A percentile compares a stretch with the other conserved stretches of the same genome.
Evolutionary conservation across 2,329 filamentous ascomycete genomes (phyloP).

Genomic region (Alternaria rosae): DNA sequence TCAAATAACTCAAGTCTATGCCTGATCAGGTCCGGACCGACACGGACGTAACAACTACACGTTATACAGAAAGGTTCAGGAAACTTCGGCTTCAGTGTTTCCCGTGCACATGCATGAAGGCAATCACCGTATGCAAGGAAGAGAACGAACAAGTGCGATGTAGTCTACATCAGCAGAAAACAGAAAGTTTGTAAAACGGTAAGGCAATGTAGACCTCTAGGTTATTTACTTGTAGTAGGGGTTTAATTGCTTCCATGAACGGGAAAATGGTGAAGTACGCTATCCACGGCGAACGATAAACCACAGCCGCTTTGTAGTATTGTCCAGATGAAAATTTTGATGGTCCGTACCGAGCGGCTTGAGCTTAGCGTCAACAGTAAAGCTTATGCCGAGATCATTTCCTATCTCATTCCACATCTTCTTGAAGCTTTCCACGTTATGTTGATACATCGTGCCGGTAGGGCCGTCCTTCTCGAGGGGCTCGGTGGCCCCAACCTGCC

Average conservation of each 20-base stretch:
- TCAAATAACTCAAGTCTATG: neutral
- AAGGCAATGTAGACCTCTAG: neutral
- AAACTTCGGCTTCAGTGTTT: neutral
- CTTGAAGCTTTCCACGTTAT: conserved; percentile 46
- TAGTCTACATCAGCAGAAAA: neutral
- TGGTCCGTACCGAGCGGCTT: conserved; percentile 13
- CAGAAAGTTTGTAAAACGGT: fast-evolving
- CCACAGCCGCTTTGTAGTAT: conserved; percentile 25
- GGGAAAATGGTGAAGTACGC: neutral
- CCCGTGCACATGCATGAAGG: neutral
- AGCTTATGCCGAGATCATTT: conserved; percentile 35
- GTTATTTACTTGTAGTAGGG: neutral
- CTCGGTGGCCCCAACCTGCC: conserved; percentile 55
- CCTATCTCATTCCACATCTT: conserved; percentile 52
- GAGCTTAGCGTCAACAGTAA: conserved; percentile 29
- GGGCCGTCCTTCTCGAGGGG: conserved; percentile 26
- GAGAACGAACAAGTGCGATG: neutral
- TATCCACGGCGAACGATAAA: conserved; percentile 35
- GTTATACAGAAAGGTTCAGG: neutral
- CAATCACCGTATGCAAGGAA: neutral
- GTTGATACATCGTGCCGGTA: conserved; percentile 36
- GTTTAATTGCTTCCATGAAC: neutral
- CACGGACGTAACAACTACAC: neutral
- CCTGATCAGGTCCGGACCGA: neutral
- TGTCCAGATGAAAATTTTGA: conserved; percentile 16